Evolutionary conservation across 805 yeast species (phyloP), one percentile per base, ranked within the genome.

Genomic region (Jamesozyma piceae): DNA sequence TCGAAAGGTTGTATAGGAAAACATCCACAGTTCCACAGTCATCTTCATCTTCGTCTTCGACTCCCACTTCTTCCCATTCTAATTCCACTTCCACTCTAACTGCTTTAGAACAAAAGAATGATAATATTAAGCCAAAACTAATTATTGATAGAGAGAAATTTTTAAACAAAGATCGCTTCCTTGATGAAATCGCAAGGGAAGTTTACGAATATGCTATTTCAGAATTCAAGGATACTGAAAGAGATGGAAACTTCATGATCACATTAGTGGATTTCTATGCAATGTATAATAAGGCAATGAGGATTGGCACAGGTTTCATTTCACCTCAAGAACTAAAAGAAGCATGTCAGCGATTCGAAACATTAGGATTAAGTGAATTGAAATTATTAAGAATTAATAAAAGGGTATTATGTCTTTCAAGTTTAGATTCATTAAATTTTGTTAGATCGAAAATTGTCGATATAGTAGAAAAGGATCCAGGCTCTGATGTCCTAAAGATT

Each of bases 181-280:
- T 73, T 24, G 76, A 77, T 45, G 95, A 87, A 53, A 64, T 87
- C 15, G 75, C 96, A 0, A 71, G 95, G 41, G 89, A 86, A 53
- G 57, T 90, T 2, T 79, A 86, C 33, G 95, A 84, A 51, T 88
- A 77, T 58, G 65, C 47, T 55, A 65, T 46, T 57, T 64, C 53
- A 50, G 75, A 39, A 52, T 78, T 20, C 50, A 79, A 43, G 24
- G 61, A 54, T 20, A 80, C 80, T 36, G 85, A 83, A 2, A 65
- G 78, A 17, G 40, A 43, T 34, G 39, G 40, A 19, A 47, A 43
- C 27, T 41, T 47, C 5, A 50, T 62, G 51, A 66, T 82, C 13
- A 70, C 86, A 0, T 50, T 82, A 28, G 71, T 75, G 39, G 90
- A 82, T 51, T 54, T 82, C 17, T 83, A 71, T 58, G 76, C 80